A percentile compares a stretch with the other conserved stretches of the same genome.
Conservation (phyloP, 2,329 filamentous ascomycete species). For the Pseudogymnoascus verrucosus region DNA sequence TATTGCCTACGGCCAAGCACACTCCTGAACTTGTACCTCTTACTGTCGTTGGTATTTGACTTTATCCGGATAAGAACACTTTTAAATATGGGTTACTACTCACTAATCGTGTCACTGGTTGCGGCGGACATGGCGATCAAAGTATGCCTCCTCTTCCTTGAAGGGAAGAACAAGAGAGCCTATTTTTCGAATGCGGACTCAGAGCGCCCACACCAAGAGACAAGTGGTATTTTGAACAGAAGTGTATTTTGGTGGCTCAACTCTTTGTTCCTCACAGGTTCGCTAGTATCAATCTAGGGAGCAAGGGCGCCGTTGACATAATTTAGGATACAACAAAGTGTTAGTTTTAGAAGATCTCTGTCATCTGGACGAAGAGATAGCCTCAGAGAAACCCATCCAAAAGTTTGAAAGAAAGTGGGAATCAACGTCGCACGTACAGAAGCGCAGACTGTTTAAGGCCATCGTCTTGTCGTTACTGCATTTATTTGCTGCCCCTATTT, state of each 20-base stretch:
- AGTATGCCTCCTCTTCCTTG: not conserved
- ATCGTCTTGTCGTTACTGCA: not conserved
- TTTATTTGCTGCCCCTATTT: not conserved
- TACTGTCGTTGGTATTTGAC: not conserved
- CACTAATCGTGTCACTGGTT: not conserved
- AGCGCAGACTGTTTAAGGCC: not conserved
- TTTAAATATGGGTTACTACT: not conserved
- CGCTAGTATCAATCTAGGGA: not conserved
- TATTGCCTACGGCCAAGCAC: not conserved
- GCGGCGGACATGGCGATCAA: constrained; percentile 1
- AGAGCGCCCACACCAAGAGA: not conserved
- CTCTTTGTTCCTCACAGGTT: not conserved
- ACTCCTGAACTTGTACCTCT: not conserved
- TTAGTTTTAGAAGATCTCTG: not conserved
- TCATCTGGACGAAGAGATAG: not conserved
- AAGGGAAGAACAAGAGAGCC: not conserved
- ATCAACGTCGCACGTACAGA: not conserved
- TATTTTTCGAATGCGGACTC: not conserved
- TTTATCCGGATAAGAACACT: not conserved
- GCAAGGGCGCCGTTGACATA: not conserved
- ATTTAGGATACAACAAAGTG: not conserved
- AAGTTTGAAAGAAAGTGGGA: not conserved
- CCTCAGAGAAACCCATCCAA: not conserved
- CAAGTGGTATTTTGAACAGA: constrained; percentile 1
- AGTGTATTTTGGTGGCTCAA: constrained; percentile 1